phyloP scores from a whole-genome alignment of 805 yeast species.

The Pichia nakasei region DNA sequence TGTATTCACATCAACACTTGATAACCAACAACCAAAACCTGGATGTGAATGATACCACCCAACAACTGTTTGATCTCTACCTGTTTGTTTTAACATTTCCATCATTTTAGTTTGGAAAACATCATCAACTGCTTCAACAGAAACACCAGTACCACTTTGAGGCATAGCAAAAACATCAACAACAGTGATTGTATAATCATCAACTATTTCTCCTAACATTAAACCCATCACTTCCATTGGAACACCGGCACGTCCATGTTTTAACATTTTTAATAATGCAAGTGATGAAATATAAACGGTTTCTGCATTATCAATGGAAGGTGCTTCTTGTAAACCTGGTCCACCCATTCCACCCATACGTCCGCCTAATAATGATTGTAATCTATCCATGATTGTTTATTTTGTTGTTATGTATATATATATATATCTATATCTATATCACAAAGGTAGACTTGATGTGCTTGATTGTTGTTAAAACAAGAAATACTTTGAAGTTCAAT shows the following conservation, averaged over 20 bases:
- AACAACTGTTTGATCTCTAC: conserved; percentile 98
- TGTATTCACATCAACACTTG: conserved; percentile 94
- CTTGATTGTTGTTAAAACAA: no score
- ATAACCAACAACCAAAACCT: conserved; percentile 99
- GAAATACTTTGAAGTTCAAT: no score
- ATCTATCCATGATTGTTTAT: conserved; percentile 21
- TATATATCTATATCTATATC: no score
- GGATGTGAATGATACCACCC: conserved; percentile 99
- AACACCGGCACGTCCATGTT: conserved; percentile 90
- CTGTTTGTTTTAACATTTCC: conserved; percentile 98
- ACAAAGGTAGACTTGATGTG: no score
- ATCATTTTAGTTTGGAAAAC: conserved; percentile 98
- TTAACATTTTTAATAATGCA: conserved; percentile 91
- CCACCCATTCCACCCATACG: conserved; percentile 27
- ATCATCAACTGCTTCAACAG: conserved; percentile 98
- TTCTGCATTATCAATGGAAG: conserved; percentile 89
- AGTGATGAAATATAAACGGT: conserved; percentile 93
- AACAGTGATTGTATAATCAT: conserved; percentile 93
- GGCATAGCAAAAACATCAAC: conserved; percentile 99
- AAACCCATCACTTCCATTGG: conserved; percentile 89
- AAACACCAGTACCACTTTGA: conserved; percentile 91
- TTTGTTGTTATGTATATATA: neutral
- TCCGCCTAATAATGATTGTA: conserved; percentile 26
- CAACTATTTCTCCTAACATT: conserved; percentile 97
- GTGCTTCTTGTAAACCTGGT: conserved; percentile 42